Conservation (phyloP, 2,329 filamentous ascomycete genomes). For the Ascochyta clinopodiicola region DNA sequence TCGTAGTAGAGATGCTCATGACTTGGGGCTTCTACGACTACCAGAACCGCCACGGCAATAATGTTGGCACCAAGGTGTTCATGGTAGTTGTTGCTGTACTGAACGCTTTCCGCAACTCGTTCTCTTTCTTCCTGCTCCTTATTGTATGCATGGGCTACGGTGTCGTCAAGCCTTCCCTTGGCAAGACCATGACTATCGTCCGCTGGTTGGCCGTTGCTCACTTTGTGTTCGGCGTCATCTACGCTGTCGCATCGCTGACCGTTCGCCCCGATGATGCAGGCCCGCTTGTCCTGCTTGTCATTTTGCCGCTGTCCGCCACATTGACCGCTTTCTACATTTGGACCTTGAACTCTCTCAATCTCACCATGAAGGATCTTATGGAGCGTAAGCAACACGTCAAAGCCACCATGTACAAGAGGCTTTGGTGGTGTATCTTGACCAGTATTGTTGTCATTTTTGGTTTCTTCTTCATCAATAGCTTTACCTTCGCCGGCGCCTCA, state of each 20-base stretch:
- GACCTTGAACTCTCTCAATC: conserved; percentile 94
- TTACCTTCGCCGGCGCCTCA: conserved; percentile 85
- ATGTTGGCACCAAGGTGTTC: conserved; percentile 80
- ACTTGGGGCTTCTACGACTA: conserved; percentile 99
- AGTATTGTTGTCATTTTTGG: conserved; percentile 95
- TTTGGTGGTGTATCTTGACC: conserved; percentile 96
- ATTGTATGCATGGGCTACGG: conserved; percentile 99
- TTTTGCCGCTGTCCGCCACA: conserved; percentile 88
- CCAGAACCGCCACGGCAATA: conserved; percentile 87
- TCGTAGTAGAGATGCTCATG: conserved; percentile 95
- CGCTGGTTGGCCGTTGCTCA: conserved; percentile 89
- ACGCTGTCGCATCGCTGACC: conserved; percentile 86
- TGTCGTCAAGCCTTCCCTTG: conserved; percentile 91
- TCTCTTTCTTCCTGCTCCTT: conserved; percentile 96
- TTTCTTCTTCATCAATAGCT: conserved; percentile 98
- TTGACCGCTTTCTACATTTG: conserved; percentile 98
- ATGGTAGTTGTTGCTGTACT: conserved; percentile 91
- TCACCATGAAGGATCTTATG: conserved; percentile 93
- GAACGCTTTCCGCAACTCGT: conserved; percentile 93
- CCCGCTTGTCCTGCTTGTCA: conserved; percentile 88
- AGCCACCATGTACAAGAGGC: conserved; percentile 93
- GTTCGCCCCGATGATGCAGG: conserved; percentile 90
- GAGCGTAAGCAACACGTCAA: conserved; percentile 94
- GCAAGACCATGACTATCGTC: conserved; percentile 92
- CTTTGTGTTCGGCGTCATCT: conserved; percentile 93